phyloP scores from a whole-genome alignment of 2,329 filamentous ascomycete species.

The Hymenoscyphus repandus region DNA sequence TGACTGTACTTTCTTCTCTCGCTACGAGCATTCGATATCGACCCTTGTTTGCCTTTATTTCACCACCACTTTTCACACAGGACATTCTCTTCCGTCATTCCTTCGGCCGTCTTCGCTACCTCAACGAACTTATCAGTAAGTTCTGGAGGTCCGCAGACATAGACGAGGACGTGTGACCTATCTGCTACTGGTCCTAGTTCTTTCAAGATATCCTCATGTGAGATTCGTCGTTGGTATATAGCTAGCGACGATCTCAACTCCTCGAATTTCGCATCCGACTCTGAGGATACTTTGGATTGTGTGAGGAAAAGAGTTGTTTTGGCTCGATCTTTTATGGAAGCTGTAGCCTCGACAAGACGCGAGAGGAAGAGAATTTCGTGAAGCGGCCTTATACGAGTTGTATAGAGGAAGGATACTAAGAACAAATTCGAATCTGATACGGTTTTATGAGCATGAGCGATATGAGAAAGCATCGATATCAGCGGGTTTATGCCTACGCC shows the following conservation, averaged over 20 bases:
- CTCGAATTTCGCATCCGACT: slow-evolving; percentile 6
- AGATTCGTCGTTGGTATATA: slow-evolving; percentile 38
- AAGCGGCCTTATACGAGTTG: slow-evolving; percentile 25
- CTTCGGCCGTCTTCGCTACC: slow-evolving; percentile 33
- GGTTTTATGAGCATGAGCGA: slow-evolving; percentile 5
- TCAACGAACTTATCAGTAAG: slow-evolving; percentile 66
- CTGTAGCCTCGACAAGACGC: slow-evolving; percentile 37
- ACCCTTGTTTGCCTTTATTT: background rate
- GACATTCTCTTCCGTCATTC: slow-evolving; percentile 43
- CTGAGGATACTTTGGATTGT: slow-evolving; percentile 19
- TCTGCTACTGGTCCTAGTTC: slow-evolving; percentile 35
- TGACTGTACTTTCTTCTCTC: too few relatives aligned
- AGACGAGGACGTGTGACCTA: slow-evolving; percentile 46
- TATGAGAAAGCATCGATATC: slow-evolving; percentile 26
- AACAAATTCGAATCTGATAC: background rate
- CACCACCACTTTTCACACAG: slow-evolving; percentile 63
- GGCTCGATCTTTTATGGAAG: slow-evolving; percentile 35
- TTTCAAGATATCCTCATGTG: slow-evolving; percentile 36
- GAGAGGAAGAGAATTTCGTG: slow-evolving; percentile 46
- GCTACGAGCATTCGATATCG: too few relatives aligned
- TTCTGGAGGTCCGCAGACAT: slow-evolving; percentile 60
- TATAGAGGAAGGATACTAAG: slow-evolving; percentile 24
- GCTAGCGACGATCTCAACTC: slow-evolving; percentile 23
- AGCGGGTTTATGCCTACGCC: slow-evolving; percentile 33
- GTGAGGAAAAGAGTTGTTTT: too few relatives aligned